Percentiles rank a stretch among this genome's conserved stretches.
Conservation (phyloP, 805 yeast species). For the Yamadazyma laniorum region DNA sequence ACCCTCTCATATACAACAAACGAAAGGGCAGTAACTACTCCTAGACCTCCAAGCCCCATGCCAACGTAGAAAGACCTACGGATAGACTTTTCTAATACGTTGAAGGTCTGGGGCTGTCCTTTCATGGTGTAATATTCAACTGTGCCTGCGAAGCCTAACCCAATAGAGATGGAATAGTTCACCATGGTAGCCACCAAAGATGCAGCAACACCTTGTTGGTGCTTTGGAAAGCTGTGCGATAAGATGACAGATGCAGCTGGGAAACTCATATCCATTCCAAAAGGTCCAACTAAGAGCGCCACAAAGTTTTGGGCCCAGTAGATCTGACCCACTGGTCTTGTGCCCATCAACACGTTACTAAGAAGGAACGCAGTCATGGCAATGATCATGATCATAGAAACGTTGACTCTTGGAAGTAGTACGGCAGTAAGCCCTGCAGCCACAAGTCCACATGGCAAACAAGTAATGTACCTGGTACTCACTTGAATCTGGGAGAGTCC, state of each 20-base stretch:
- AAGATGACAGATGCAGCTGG: conserved; percentile 70
- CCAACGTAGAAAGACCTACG: conserved; percentile 30
- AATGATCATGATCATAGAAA: conserved; percentile 48
- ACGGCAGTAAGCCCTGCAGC: conserved; percentile 55
- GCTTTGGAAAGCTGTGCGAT: conserved; percentile 54
- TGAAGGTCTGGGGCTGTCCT: conserved; percentile 15
- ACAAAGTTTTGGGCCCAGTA: conserved; percentile 63
- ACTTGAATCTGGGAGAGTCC: background rate
- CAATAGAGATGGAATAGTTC: conserved; percentile 56
- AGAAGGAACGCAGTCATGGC: conserved; percentile 54
- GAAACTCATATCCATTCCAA: conserved; percentile 78
- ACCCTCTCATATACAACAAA: conserved; percentile 8
- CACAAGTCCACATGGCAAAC: conserved; percentile 47
- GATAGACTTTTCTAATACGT: conserved; percentile 21
- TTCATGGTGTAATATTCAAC: conserved; percentile 29
- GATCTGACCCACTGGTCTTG: conserved; percentile 56
- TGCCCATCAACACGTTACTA: conserved; percentile 50
- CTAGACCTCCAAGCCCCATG: conserved; percentile 34
- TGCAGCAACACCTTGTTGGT: conserved; percentile 77
- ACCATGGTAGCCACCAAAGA: conserved; percentile 68
- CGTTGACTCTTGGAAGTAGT: conserved; percentile 43
- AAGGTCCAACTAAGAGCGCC: conserved; percentile 51
- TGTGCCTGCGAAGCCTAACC: conserved; percentile 35
- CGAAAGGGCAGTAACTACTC: conserved; percentile 13
- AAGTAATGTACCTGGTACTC: conserved; percentile 22